Evolutionary conservation across 768 basidiomycete species (phyloP).

Genomic region (Tephrocybe sp.): DNA sequence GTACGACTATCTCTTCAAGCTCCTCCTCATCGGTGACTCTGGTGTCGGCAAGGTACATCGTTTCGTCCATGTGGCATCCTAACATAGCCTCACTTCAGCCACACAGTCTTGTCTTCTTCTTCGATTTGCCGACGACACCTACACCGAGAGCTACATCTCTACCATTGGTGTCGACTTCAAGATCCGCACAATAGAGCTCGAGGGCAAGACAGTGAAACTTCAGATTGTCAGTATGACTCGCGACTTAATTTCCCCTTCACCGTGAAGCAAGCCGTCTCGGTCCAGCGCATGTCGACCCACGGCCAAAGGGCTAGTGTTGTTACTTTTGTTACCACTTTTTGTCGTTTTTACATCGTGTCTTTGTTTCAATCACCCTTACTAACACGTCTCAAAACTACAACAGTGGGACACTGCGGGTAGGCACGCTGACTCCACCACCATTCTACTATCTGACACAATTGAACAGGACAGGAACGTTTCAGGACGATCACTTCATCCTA

Average conservation of each 20-base stretch:
- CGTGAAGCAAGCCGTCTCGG: neutral
- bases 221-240: conserved; percentile 79
- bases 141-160: conserved; percentile 96
- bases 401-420: conserved; percentile 98
- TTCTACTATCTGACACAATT: conserved; percentile 12
- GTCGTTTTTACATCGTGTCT: neutral
- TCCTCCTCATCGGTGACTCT: conserved; percentile 92
- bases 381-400: conserved; percentile 22
- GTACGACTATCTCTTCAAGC: conserved; percentile 96
- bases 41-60: conserved; percentile 86
- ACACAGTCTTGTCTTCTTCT: conserved; percentile 84
- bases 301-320: neutral
- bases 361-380: conserved; percentile 14
- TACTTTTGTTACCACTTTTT: neutral
- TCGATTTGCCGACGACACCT: conserved; percentile 95
- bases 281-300: neutral
- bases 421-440: conserved; percentile 16
- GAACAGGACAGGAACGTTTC: conserved; percentile 92
- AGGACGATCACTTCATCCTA: conserved; percentile 99
- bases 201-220: conserved; percentile 97
- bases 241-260: conserved; percentile 5
- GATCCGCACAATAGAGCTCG: conserved; percentile 98
- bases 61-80: conserved; percentile 14
- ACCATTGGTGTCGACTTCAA: conserved; percentile 99
- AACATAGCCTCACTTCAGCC: conserved; percentile 23